A percentile compares a stretch with the other conserved stretches of the same genome.
Conservation (phyloP, 257 asterid species). For the Penstemon barbatus region DNA sequence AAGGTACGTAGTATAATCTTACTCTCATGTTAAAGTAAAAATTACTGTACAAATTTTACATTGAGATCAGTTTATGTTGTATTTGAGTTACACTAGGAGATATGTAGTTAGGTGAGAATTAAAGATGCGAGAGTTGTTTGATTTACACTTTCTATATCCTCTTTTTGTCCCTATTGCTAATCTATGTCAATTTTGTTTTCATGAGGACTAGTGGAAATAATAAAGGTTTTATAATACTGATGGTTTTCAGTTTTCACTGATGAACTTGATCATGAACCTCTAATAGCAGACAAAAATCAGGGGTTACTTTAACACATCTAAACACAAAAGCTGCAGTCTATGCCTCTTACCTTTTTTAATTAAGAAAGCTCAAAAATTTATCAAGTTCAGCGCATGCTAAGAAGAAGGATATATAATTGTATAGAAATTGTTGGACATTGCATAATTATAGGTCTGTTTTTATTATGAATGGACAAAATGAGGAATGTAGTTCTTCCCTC, state of each 20-base stretch:
- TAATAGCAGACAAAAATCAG: conserved; percentile 8
- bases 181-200: conserved; percentile 3
- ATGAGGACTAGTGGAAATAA: neutral
- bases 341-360: neutral
- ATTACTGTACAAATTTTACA: neutral
- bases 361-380: neutral
- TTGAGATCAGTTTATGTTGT: neutral
- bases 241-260: conserved; percentile 11
- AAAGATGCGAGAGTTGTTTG: conserved; percentile 16
- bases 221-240: neutral
- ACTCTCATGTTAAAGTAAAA: neutral
- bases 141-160: neutral
- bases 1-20: conserved; percentile 43
- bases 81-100: conserved; percentile 8
- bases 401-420: conserved; percentile 1
- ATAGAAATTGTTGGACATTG: neutral
- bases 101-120: conserved; percentile 13
- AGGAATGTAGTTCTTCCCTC: conserved; percentile 14
- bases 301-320: neutral
- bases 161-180: conserved; percentile 15
- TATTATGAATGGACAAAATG: conserved; percentile 11
- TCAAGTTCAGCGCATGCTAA: neutral
- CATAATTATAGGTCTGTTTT: neutral
- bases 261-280: neutral
- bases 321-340: conserved; percentile 3